phyloP scores from a whole-genome alignment of 1,284 basidiomycete genomes.

The Bjerkandera adusta region DNA sequence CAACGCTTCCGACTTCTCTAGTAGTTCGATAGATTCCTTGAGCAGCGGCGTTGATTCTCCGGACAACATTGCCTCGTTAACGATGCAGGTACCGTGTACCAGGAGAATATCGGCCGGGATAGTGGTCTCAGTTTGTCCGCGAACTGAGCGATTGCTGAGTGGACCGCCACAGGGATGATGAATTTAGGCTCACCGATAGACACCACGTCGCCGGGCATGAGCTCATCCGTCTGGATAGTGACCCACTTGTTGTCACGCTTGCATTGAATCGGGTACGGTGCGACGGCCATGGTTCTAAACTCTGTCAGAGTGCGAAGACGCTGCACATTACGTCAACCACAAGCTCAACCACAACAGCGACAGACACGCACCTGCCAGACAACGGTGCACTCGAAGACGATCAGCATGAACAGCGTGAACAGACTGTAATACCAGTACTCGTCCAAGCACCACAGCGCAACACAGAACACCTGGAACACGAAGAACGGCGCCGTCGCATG shows the following conservation, averaged over 20 bases:
- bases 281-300: slow-evolving; percentile 93
- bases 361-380: slow-evolving; percentile 81
- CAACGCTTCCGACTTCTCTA: slow-evolving; percentile 72
- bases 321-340: slow-evolving; percentile 40
- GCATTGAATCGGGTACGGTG: slow-evolving; percentile 82
- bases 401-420: slow-evolving; percentile 95
- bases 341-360: background rate
- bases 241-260: slow-evolving; percentile 82
- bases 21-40: slow-evolving; percentile 88
- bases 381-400: slow-evolving; percentile 96
- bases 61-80: slow-evolving; percentile 97
- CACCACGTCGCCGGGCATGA: slow-evolving; percentile 89
- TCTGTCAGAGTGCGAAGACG: slow-evolving; percentile 88
- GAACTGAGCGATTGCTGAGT: slow-evolving; percentile 42
- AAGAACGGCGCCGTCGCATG: slow-evolving; percentile 96
- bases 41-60: slow-evolving; percentile 94
- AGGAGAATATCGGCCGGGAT: slow-evolving; percentile 91
- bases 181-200: slow-evolving; percentile 56
- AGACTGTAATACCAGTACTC: slow-evolving; percentile 98
- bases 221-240: slow-evolving; percentile 76
- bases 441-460: slow-evolving; percentile 92
- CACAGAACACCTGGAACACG: slow-evolving; percentile 95
- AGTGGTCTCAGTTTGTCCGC: slow-evolving; percentile 79
- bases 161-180: background rate
- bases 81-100: slow-evolving; percentile 86